Evolutionary conservation across 2,329 filamentous ascomycete genomes (phyloP), one percentile per base, ranked within the genome.

Genomic region (Verticillium tricorpus): DNA sequence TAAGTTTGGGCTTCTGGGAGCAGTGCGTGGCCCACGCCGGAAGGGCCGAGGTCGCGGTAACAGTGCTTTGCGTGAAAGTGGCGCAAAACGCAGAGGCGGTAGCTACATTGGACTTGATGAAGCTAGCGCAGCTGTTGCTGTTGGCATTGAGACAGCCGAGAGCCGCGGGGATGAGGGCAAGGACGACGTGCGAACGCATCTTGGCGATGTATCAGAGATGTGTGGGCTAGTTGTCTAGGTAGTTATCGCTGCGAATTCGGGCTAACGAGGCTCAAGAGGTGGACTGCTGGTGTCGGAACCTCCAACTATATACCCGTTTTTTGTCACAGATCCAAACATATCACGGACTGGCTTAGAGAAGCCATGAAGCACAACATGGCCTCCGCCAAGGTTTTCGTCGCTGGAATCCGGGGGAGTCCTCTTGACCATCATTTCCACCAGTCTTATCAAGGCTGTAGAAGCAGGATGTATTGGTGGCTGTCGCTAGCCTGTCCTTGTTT

Each of bases 81-180:
- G 69, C 70, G 57, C 72, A 74, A 63, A 74, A 74, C 14, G 71
- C 57, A 0, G 72, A 74, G 3, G 72, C 72, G 2, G 69, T 71
- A 32, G 71, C 72, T 5, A 62, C 39, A 50, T 73, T 67, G 17
- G 68, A 69, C 32, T 70, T 69, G 64, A 74, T 73, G 60, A 69
- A 74, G n/a, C 69, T 72, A 31, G 72, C 72, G 55, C 72, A 74
- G 1, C 64, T n/a, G 60, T 74, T 71, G 14, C 63, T 63, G 57
- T 68, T 61, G 4, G 66, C 64, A 59, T 74, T 73, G 40, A 71
- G 66, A 65, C 72, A 74, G 39, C 68, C 71, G 52, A 70, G 59
- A 19, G 66, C 70, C 55, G 61, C 64, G 15, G 69, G 68, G 12
- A 69, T 56, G 12, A 69, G 60, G 19, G 61, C 66, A 35, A 71